phyloP scores from a whole-genome alignment of 208 protist genomes.

The Naegleria fowleri region DNA sequence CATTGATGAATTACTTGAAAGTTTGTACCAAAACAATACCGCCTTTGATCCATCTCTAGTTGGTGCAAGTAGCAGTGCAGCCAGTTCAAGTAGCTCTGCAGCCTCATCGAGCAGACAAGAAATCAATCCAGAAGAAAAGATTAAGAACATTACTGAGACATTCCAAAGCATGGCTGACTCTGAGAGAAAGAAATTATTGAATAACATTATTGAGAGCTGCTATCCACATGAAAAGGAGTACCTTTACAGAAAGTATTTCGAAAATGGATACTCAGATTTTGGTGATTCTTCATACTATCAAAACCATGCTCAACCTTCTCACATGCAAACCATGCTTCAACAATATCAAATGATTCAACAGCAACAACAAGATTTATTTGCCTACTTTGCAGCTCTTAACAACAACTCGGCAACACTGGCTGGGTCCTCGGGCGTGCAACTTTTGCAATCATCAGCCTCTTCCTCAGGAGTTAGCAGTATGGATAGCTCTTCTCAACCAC shows the following conservation, averaged over 20 bases:
- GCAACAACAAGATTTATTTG: not conserved
- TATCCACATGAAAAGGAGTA: slow-evolving; percentile 4
- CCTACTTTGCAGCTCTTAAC: not conserved
- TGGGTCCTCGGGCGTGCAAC: too few species aligned
- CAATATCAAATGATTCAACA: slow-evolving; percentile 18
- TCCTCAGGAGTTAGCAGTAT: too few species aligned
- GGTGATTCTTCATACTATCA: not conserved
- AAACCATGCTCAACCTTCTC: not conserved
- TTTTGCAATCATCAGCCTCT: too few species aligned
- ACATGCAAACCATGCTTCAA: not conserved
- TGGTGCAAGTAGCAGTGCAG: not conserved
- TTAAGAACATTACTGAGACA: not conserved
- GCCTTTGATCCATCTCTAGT: not conserved
- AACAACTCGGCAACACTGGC: not conserved
- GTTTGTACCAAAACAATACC: not conserved
- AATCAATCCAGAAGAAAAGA: not conserved
- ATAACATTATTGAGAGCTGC: not conserved
- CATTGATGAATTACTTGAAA: slow-evolving; percentile 11
- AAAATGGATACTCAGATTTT: not conserved
- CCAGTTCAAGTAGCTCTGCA: not conserved
- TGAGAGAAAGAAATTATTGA: slow-evolving; percentile 5
- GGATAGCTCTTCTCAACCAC: not conserved
- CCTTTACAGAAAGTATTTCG: slow-evolving; percentile 12
- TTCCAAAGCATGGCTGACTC: slow-evolving; percentile 5
- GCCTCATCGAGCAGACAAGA: not conserved